Evolutionary conservation across 768 basidiomycete species (phyloP), one percentile per base, ranked within the genome.

Genomic region (Kwoniella botswanensis): DNA sequence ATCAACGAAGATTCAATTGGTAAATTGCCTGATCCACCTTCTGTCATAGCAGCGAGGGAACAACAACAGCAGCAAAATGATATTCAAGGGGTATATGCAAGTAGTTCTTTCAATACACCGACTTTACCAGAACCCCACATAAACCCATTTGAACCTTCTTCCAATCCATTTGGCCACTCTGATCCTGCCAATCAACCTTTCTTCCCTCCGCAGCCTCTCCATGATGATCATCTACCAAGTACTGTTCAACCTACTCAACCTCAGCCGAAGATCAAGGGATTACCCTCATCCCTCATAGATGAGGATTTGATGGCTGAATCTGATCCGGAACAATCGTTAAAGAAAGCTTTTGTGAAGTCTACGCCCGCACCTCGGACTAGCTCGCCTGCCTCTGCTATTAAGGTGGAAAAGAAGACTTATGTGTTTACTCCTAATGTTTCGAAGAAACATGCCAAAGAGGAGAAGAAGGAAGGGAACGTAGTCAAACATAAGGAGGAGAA

Each of bases 291-390:
- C 42, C 63, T 81, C 46, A 76, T 81, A 26, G 79, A 79, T 57
- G 76, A 79, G 26, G 79, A 79, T 61, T 58, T 77, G 3, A 65
- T 77, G 50, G 76, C 74, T 15, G 76, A 67, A 55, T 70, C 69
- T 12, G 79, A 81, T 64, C 79, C 79, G 4, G 71, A 70, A 50
- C 62, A 73, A 17, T 73, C 76, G 11, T 72, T 79, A 44, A 81
- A 81, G 44, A 73, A 77, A 64, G 79, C 79, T 21, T 81, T 81
- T 63, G 77, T 79, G 61, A 81, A 79, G 62, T 75, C 79, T 11
- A 42, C 69, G 13, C 74, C 76, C 21, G 53, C 62, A 5, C 63
- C 71, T n/a, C 61, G 42, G 42, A 15, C 29, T 56, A 26, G 54
- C 12, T 22, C 44, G 2, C 17, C 67, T 2, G 68, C 29, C 22